A percentile compares a stretch with the other conserved stretches of the same genome.
Conservation (phyloP, 495 filamentous ascomycete species). For the Aspergillus sparsus region DNA sequence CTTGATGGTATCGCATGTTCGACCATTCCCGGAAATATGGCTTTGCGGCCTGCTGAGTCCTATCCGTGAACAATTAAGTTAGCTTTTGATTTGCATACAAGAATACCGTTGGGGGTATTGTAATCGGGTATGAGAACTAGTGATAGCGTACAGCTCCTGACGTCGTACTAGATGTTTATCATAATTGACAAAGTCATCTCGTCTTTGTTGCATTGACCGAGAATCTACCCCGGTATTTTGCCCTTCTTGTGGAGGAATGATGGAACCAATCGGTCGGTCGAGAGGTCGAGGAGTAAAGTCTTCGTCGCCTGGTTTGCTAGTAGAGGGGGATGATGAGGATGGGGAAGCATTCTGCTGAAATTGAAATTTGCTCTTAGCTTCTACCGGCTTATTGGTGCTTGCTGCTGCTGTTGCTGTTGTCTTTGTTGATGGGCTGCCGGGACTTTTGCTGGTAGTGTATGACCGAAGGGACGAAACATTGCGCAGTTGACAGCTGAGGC, state of each 20-base stretch:
- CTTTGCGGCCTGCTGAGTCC: constrained; percentile 61
- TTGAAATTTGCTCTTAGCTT: constrained; percentile 21
- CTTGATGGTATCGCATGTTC: constrained; percentile 75
- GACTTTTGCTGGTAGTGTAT: constrained; percentile 34
- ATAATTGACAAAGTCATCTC: constrained; percentile 81
- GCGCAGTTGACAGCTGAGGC: constrained; percentile 45
- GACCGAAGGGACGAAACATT: constrained; percentile 33
- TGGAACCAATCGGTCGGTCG: constrained; percentile 77
- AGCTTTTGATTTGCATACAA: not conserved
- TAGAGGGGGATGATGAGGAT: constrained; percentile 16
- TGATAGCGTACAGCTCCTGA: constrained; percentile 61
- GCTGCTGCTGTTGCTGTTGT: constrained; percentile 21
- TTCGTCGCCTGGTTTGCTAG: constrained; percentile 48
- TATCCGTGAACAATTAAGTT: constrained; percentile 21
- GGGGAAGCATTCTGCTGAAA: constrained; percentile 39
- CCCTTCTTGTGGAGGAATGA: constrained; percentile 66
- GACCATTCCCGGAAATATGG: constrained; percentile 94
- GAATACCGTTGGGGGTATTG: too few species aligned
- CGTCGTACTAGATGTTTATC: constrained; percentile 76
- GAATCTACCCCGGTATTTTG: constrained; percentile 78
- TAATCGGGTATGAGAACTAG: not conserved
- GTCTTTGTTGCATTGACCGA: constrained; percentile 64
- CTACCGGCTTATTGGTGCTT: constrained; percentile 17
- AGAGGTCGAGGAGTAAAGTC: constrained; percentile 70
- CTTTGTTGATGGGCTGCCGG: constrained; percentile 3